Percentiles rank a stretch among this genome's conserved stretches.
Conservation (phyloP, 2,329 filamentous ascomycete genomes). For the Didymella pomorum region DNA sequence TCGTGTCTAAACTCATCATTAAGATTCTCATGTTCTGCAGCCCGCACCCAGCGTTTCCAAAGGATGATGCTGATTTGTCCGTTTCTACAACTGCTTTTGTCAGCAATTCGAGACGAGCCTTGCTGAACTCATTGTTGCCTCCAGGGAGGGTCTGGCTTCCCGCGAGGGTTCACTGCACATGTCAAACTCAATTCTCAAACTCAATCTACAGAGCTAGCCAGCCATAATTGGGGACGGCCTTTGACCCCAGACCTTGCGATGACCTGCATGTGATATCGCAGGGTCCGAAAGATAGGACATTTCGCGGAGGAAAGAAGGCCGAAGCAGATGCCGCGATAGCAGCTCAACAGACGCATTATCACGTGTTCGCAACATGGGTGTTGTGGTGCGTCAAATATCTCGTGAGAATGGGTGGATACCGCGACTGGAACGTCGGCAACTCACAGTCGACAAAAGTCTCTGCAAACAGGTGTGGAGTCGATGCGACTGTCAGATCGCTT, state of each 20-base stretch:
- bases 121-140: constrained; percentile 1
- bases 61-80: not conserved
- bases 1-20: not conserved
- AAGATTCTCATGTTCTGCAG: not conserved
- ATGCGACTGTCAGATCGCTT: constrained; percentile 18
- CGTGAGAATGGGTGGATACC: constrained; percentile 12
- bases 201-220: constrained; percentile 4
- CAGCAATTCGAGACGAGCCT: constrained; percentile 4
- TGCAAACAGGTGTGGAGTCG: constrained; percentile 17
- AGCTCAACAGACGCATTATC: constrained; percentile 18
- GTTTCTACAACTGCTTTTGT: not conserved
- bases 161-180: constrained; percentile 7
- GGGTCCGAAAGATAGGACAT: constrained; percentile 16
- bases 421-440: constrained; percentile 19
- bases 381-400: not conserved
- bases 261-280: constrained; percentile 11
- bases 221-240: not conserved
- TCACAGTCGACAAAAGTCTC: constrained; percentile 17
- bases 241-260: constrained; percentile 4
- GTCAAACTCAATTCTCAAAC: constrained; percentile 13
- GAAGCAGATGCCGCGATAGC: constrained; percentile 7
- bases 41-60: not conserved
- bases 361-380: constrained; percentile 10
- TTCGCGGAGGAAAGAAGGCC: constrained; percentile 14
- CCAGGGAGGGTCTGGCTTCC: constrained; percentile 1